Conservation (phyloP, 2,329 filamentous ascomycete genomes). For the Colletotrichum noveboracense region DNA sequence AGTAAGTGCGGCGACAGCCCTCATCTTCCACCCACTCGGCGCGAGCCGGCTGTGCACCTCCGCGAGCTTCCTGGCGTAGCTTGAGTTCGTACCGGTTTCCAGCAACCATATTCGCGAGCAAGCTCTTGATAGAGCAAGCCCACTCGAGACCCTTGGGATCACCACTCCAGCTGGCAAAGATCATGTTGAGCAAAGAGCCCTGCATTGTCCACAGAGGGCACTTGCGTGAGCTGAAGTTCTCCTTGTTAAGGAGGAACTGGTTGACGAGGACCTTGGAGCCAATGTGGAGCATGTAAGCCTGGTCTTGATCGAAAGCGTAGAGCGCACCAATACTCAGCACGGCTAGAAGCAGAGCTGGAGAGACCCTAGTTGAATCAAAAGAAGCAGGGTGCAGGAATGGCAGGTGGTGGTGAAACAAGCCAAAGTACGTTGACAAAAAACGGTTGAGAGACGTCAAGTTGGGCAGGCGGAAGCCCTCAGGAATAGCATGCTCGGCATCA, state of each 20-base stretch:
- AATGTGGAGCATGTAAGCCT: conserved; percentile 96
- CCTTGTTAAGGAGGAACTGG: conserved; percentile 96
- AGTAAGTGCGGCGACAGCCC: conserved; percentile 94
- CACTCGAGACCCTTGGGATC: conserved; percentile 97
- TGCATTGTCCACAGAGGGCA: conserved; percentile 99
- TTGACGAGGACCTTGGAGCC: conserved; percentile 97
- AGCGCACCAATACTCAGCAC: conserved; percentile 94
- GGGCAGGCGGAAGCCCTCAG: conserved; percentile 89
- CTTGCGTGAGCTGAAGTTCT: conserved; percentile 97
- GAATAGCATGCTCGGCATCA: conserved; percentile 82
- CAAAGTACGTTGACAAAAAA: conserved; percentile 95
- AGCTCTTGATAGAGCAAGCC: conserved; percentile 98
- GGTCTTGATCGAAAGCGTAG: conserved; percentile 96
- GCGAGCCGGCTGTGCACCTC: conserved; percentile 75
- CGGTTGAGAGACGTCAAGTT: conserved; percentile 82
- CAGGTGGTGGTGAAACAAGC: conserved; percentile 94
- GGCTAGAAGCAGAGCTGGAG: conserved; percentile 83
- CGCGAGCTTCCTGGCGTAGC: conserved; percentile 86
- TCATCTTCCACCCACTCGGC: conserved; percentile 97
- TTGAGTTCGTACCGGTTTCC: conserved; percentile 97
- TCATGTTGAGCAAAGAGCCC: conserved; percentile 95
- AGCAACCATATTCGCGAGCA: conserved; percentile 97
- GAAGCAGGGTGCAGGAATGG: conserved; percentile 94
- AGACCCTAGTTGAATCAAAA: conserved; percentile 80
- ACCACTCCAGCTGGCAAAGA: conserved; percentile 98